Evolutionary conservation across 202 grass and related monocot genomes (phyloP), one percentile per base, ranked within the genome.

Genomic region (Panicum virgatum): DNA sequence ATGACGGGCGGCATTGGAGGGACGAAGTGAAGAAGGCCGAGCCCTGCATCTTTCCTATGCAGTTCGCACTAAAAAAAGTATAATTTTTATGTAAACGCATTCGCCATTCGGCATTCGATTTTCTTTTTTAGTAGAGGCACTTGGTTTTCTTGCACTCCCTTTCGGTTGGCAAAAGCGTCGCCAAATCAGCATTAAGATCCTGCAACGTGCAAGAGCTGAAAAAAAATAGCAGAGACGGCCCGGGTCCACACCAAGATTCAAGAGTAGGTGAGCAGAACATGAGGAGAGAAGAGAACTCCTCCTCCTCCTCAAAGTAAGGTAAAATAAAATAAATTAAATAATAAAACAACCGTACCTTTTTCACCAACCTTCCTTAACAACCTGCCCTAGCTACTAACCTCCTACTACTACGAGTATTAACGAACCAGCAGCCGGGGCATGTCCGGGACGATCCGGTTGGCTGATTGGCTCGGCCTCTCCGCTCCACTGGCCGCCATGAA

Each of bases 241-340:
- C n/a, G n/a, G n/a, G n/a, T n/a, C n/a, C n/a, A 16, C 70, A 42
- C 19, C 1, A 16, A 42, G 52, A 37, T 73, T 59, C 26, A 45
- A 53, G 78, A 71, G 80, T 45, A 20, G 72, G 85, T 82, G 85
- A 87, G 34, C 62, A 62, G 62, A 64, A 16, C 34, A 52, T 54
- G 36, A 53, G 32, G 22, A 15, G 40, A 32, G 32, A 32, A 32
- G n/a, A n/a, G n/a, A n/a, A n/a, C n/a, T n/a, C n/a, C 11, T 59
- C 3, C n/a, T n/a, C n/a, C 0, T 10, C 15, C 11, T 42, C 10
- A 9, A 32, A 32, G 29, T 50, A 39, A 13, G 22, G 1, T 6
- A 27, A n/a, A n/a, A 1, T 25, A 36, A 58, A 81, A 50, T 5
- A 6, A 51, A 19, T 51, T 12, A 57, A n/a, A 57, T 54, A 32